Evolutionary conservation across 176 grass and related monocot species (phyloP).

Genomic region (Juncus effusus): DNA sequence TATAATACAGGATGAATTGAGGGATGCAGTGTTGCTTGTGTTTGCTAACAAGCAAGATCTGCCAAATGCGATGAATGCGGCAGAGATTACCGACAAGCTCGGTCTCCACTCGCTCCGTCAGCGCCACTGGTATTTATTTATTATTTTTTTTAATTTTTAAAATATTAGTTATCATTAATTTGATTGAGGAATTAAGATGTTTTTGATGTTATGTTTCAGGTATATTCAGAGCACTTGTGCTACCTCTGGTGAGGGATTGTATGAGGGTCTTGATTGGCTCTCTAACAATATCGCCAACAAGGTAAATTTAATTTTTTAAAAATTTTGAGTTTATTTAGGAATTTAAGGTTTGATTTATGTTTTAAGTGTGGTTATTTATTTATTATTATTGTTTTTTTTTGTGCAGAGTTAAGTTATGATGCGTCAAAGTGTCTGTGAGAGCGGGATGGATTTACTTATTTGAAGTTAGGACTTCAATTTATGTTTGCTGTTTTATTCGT

Average conservation of each 20-base stretch:
- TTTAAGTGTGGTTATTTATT: not conserved
- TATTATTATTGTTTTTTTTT: not conserved
- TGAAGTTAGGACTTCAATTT: conserved; percentile 24
- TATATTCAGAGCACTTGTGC: conserved; percentile 32
- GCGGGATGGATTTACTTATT: conserved; percentile 5
- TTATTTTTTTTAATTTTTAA: not conserved
- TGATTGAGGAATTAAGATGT: not conserved
- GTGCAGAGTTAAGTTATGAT: conserved; percentile 13
- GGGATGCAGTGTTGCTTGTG: conserved; percentile 32
- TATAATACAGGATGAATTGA: conserved; percentile 24
- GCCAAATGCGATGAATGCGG: conserved; percentile 29
- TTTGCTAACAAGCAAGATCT: conserved; percentile 32
- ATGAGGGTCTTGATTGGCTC: conserved; percentile 32
- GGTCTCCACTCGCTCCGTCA: conserved; percentile 27
- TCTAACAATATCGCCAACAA: conserved; percentile 32
- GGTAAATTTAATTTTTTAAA: conserved; percentile 10
- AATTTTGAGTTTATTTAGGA: not conserved
- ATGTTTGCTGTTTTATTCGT: conserved; percentile 21
- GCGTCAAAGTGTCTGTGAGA: not conserved
- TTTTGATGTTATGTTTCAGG: conserved; percentile 14
- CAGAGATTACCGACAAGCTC: conserved; percentile 30
- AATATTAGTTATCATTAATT: not conserved
- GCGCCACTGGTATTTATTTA: conserved; percentile 17
- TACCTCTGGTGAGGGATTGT: conserved; percentile 30
- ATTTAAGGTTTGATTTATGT: not conserved